Evolutionary conservation across 331 rosid genomes (phyloP).

Genomic region (Pyracantha coccinea): DNA sequence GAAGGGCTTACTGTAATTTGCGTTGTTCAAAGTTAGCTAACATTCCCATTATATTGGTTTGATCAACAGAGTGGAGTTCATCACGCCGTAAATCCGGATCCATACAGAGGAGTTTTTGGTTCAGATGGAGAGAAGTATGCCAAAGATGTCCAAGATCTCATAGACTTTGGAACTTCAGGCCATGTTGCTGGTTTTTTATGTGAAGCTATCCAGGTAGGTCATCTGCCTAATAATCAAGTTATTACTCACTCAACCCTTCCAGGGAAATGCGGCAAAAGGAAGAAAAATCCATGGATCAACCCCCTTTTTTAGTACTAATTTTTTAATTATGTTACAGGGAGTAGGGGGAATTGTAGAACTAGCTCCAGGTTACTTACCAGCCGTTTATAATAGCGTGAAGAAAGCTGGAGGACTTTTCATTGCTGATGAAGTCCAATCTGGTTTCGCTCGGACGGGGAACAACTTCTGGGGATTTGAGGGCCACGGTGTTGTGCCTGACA

Average conservation of each 20-base stretch:
- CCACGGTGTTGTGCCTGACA: constrained; percentile 92
- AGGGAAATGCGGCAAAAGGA: not conserved
- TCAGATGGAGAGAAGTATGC: constrained; percentile 89
- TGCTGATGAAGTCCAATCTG: constrained; percentile 91
- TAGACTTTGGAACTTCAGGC: constrained; percentile 87
- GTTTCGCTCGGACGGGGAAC: constrained; percentile 88
- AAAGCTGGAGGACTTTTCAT: constrained; percentile 91
- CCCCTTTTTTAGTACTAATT: not conserved
- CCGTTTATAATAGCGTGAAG: constrained; percentile 44
- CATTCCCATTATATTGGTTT: not conserved
- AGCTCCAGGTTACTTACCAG: constrained; percentile 88
- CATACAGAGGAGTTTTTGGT: constrained; percentile 91
- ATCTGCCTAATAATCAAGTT: not conserved
- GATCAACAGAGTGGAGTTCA: constrained; percentile 75
- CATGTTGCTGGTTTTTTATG: constrained; percentile 76
- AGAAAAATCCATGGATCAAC: not conserved
- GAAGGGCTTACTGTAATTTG: not conserved
- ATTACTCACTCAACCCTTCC: not conserved
- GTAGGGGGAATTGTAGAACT: constrained; percentile 85
- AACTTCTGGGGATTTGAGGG: constrained; percentile 89
- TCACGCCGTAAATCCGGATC: constrained; percentile 90
- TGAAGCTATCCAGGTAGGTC: constrained; percentile 78
- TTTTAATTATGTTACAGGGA: constrained; percentile 42
- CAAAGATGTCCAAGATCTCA: constrained; percentile 71
- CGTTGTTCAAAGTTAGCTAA: not conserved